A percentile compares a stretch with the other conserved stretches of the same genome.
phyloP scores from a whole-genome alignment of 345 rosid genomes.

The Eucalyptus sideroxylon region DNA sequence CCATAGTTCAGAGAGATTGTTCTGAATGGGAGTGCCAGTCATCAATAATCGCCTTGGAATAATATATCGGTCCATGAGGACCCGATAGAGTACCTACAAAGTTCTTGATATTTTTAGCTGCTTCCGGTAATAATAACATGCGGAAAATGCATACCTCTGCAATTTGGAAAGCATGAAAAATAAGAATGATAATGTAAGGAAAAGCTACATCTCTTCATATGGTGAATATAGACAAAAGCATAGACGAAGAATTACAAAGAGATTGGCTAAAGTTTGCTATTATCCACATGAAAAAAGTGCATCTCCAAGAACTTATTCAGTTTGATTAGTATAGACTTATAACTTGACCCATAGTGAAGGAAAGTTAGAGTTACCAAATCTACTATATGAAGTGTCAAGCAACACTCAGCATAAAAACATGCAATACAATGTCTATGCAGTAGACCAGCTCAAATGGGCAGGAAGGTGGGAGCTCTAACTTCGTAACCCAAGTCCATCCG shows the following conservation, averaged over 20 bases:
- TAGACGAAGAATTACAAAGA: background rate
- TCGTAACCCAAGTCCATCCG: background rate
- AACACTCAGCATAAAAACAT: background rate
- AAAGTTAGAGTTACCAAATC: background rate
- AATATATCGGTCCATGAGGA: constrained; percentile 47
- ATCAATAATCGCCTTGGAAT: constrained; percentile 80
- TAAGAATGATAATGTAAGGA: background rate
- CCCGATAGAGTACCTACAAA: constrained; percentile 66
- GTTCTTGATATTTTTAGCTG: background rate
- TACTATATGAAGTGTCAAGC: background rate
- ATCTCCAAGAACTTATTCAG: background rate
- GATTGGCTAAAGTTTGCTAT: background rate
- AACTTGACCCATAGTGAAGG: background rate
- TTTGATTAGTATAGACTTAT: background rate
- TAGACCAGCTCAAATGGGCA: background rate
- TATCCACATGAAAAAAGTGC: background rate
- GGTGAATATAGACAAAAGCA: background rate
- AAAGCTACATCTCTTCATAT: background rate
- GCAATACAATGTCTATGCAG: background rate
- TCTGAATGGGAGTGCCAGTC: constrained; percentile 91
- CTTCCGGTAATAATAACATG: background rate
- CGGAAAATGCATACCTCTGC: background rate
- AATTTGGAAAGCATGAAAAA: background rate
- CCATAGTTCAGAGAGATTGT: constrained; percentile 90
- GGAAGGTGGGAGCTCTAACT: background rate